Conservation (phyloP, 1,139 yeast genomes). For the Candida sp. region DNA sequence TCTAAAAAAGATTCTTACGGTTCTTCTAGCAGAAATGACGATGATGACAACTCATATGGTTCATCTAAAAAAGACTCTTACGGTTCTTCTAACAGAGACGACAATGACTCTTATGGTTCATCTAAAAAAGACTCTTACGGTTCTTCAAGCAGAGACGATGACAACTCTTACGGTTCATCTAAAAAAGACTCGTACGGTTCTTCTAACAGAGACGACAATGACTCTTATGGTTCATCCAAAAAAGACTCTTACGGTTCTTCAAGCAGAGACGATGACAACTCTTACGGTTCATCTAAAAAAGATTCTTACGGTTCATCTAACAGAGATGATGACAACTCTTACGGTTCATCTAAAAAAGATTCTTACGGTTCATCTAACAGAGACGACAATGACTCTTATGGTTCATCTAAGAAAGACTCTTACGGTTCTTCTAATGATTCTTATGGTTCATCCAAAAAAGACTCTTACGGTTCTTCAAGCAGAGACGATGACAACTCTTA, state of each 20-base stretch:
- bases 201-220: slow-evolving; percentile 12
- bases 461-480: slow-evolving; percentile 9
- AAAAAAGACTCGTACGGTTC: slow-evolving; percentile 15
- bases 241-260: slow-evolving; percentile 17
- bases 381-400: slow-evolving; percentile 16
- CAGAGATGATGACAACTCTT: slow-evolving; percentile 5
- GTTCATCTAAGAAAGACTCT: slow-evolving; percentile 15
- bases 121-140: slow-evolving; percentile 15
- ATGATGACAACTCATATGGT: slow-evolving; percentile 12
- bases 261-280: slow-evolving; percentile 9
- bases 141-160: slow-evolving; percentile 8
- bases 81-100: slow-evolving; percentile 11
- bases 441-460: slow-evolving; percentile 7
- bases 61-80: slow-evolving; percentile 13
- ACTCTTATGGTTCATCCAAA: slow-evolving; percentile 15
- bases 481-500: slow-evolving; percentile 14
- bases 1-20: slow-evolving; percentile 18
- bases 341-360: slow-evolving; percentile 3
- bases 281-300: not conserved
- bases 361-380: slow-evolving; percentile 15
- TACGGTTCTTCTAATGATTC: slow-evolving; percentile 14
- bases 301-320: slow-evolving; percentile 19
- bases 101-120: slow-evolving; percentile 9
- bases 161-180: slow-evolving; percentile 3
- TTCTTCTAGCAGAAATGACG: slow-evolving; percentile 12